Evolutionary conservation across 768 basidiomycete species (phyloP), one percentile per base, ranked within the genome.

Genomic region (Lyophyllum shimeji): DNA sequence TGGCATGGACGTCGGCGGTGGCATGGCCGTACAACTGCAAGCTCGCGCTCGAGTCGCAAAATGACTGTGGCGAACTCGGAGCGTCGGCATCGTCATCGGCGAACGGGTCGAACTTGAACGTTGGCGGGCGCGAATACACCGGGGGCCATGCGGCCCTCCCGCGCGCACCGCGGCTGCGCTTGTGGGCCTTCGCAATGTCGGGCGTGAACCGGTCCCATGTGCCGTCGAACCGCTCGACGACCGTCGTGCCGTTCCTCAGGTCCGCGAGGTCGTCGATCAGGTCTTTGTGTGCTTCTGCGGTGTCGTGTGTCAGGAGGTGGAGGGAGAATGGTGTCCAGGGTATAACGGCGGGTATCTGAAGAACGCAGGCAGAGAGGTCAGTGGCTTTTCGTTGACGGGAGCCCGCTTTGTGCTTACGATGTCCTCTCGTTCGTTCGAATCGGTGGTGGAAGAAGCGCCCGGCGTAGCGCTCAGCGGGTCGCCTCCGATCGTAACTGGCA

Each of bases 221-320:
- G 34, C 15, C 34, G 3, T 37, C 34, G 15, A 17, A 13, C 12
- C 15, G 7, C 34, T 23, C 7, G 8, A 44, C 13, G 25, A n/a
- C n/a, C 27, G 27, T 52, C 23, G 58, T 52, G 4, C 39, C 23
- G 13, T 44, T 25, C 25, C 58, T 55, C 11, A 55, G 40, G 4
- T 55, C 50, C 5, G 58, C 47, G 8, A 58, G 34, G 46, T 50
- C 53, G 9, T 47, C 13, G 46, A 46, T 39, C 48, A 55, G 33
- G 9, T 34, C 17, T 5, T 40, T 43, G 34, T 23, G 20, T 27
- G 13, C 2, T 34, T 15, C 13, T 11, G n/a, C 27, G 20, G 15
- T 0, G 2, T 39, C 15, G 8, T 37, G 33, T 5, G 25, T 8
- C 13, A 27, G n/a, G 29, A 25, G 23, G 31, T 37, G 3, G 2